phyloP scores from a whole-genome alignment of 2,329 filamentous ascomycete species.

The Ceratocystis eucalypticola region DNA sequence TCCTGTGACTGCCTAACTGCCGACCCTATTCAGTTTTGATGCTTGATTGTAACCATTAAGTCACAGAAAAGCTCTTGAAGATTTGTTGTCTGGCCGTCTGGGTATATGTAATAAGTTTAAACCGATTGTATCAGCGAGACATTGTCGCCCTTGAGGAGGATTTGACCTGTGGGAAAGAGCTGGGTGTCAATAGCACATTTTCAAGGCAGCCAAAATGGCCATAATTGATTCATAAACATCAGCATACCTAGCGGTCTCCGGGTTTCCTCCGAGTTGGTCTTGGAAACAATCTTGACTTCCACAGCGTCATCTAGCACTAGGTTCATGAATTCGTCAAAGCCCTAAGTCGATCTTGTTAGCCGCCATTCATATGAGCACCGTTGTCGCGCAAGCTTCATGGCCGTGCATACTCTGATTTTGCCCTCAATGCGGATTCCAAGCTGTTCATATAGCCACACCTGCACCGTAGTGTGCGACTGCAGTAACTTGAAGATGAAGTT shows the following conservation, averaged over 20 bases:
- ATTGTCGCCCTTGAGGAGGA: constrained; percentile 78
- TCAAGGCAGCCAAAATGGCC: neutral
- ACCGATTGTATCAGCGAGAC: constrained; percentile 59
- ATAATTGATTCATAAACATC: neutral
- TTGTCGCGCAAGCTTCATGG: constrained; percentile 48
- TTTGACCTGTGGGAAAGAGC: constrained; percentile 50
- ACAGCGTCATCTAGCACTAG: constrained; percentile 90
- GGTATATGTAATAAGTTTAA: constrained; percentile 10
- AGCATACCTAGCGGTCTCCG: constrained; percentile 62
- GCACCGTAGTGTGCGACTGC: constrained; percentile 65
- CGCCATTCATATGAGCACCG: neutral
- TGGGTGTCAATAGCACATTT: constrained; percentile 20
- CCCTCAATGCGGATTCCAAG: constrained; percentile 87
- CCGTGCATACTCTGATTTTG: constrained; percentile 68
- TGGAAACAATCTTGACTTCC: constrained; percentile 75
- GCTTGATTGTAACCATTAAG: neutral
- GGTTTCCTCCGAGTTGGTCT: constrained; percentile 61
- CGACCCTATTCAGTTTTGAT: neutral
- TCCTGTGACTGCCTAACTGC: neutral
- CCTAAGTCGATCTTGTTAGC: constrained; percentile 39
- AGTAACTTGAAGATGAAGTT: constrained; percentile 60
- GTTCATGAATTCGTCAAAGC: constrained; percentile 99
- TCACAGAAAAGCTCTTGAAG: neutral
- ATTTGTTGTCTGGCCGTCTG: constrained; percentile 3
- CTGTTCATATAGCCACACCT: constrained; percentile 96